These are phyloP conservation scores for Ogataea glucozyma DNA, from an alignment of 805 yeast species.

Conservation along the genomic window DNA sequence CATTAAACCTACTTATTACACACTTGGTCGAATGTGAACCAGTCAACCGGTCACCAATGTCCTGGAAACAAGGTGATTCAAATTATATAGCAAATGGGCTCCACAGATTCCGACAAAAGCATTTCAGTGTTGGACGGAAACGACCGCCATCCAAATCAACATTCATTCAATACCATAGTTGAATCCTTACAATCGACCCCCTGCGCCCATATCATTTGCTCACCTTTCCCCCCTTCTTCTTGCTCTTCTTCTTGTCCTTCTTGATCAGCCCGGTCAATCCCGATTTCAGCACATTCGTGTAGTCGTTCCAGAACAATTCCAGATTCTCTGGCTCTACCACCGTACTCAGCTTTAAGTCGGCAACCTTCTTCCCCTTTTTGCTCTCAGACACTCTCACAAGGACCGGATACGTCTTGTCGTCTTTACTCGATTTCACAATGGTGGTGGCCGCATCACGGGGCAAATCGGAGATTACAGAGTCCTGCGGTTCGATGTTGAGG, in stretches of 20 bases:
- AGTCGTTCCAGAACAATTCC: slow-evolving; percentile 76
- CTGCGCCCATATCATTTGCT: neutral
- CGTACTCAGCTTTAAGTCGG: slow-evolving; percentile 62
- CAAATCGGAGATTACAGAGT: slow-evolving; percentile 18
- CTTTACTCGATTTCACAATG: slow-evolving; percentile 9
- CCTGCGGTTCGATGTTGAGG: slow-evolving; percentile 24
- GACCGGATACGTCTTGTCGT: slow-evolving; percentile 50
- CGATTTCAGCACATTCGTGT: slow-evolving; percentile 64
- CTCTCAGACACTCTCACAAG: slow-evolving; percentile 71
- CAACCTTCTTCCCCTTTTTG: slow-evolving; percentile 46
- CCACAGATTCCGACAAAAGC: too few species aligned
- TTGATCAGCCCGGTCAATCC: slow-evolving; percentile 77
- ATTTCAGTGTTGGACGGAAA: too few species aligned
- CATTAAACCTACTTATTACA: too few species aligned
- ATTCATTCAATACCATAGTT: too few species aligned
- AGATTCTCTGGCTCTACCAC: slow-evolving; percentile 62
- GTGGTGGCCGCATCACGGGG: slow-evolving; percentile 18
- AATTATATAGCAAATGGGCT: too few species aligned
- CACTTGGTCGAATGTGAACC: too few species aligned
- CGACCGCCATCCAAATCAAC: too few species aligned
- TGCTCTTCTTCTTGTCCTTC: slow-evolving; percentile 72
- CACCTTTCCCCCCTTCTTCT: slow-evolving; percentile 32
- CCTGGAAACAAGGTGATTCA: too few species aligned
- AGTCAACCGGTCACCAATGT: too few species aligned
- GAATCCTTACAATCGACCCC: too few species aligned